These are phyloP conservation scores for Arthrobotrys sphaeroides DNA, from an alignment of 2,329 filamentous ascomycete genomes.

Conservation along the genomic window DNA sequence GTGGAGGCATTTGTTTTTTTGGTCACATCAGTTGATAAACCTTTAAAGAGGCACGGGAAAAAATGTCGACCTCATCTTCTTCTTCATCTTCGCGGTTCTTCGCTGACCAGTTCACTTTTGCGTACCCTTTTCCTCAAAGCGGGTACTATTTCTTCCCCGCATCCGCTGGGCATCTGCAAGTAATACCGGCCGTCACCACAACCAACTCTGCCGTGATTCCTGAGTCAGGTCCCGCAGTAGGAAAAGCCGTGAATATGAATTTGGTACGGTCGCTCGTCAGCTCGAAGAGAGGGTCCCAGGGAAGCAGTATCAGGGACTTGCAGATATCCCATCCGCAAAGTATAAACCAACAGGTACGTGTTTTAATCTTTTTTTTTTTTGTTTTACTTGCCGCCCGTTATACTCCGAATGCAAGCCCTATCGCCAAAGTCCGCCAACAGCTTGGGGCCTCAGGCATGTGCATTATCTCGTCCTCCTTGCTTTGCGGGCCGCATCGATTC, in stretches of 20 bases:
- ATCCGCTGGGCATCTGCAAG: slow-evolving; percentile 29
- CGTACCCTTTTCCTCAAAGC: slow-evolving; percentile 27
- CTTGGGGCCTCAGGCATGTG: neutral
- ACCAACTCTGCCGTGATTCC: neutral
- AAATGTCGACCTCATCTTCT: slow-evolving; percentile 37
- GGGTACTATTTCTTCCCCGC: slow-evolving; percentile 31
- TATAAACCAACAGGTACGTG: slow-evolving; percentile 45
- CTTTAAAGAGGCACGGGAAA: slow-evolving; percentile 32
- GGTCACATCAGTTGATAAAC: slow-evolving; percentile 40
- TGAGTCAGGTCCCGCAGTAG: slow-evolving; percentile 5
- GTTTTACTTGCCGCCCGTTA: slow-evolving; percentile 14
- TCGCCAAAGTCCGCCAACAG: neutral
- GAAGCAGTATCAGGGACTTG: slow-evolving; percentile 29
- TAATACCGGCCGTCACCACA: slow-evolving; percentile 4
- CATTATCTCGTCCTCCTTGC: slow-evolving; percentile 7
- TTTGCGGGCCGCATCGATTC: slow-evolving; percentile 5
- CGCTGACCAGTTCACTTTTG: slow-evolving; percentile 32
- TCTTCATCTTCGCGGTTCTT: slow-evolving; percentile 43
- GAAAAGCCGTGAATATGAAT: slow-evolving; percentile 41
- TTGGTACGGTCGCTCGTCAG: slow-evolving; percentile 51
- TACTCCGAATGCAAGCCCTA: neutral
- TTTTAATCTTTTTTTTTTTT: no score
- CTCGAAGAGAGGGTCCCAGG: slow-evolving; percentile 36
- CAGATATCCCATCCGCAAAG: slow-evolving; percentile 47
- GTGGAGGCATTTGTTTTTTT: slow-evolving; percentile 47